Conservation (phyloP, 2,329 filamentous ascomycete genomes). For the Fusarium oxysporum region DNA sequence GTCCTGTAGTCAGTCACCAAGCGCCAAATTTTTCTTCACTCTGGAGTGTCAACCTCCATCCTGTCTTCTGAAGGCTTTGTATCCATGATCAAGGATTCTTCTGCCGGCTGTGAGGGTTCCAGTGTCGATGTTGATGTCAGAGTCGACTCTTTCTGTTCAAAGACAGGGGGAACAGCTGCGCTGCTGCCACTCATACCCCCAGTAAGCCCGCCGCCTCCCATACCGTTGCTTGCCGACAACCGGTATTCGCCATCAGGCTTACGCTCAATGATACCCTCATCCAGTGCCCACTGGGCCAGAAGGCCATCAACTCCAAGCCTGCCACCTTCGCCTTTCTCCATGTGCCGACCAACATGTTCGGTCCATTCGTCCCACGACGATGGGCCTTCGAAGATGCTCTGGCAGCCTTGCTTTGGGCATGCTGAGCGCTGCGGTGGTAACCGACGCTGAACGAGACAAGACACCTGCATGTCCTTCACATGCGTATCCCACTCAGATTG, state of each 20-base stretch:
- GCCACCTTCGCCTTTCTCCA: constrained; percentile 77
- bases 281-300: constrained; percentile 71
- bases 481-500: constrained; percentile 73
- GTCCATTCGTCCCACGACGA: constrained; percentile 90
- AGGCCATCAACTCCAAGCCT: constrained; percentile 68
- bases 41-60: constrained; percentile 44
- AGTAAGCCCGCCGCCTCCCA: constrained; percentile 21
- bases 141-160: constrained; percentile 45
- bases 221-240: constrained; percentile 53
- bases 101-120: constrained; percentile 40
- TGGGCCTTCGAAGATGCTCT: constrained; percentile 74
- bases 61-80: constrained; percentile 43
- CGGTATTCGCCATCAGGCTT: constrained; percentile 68
- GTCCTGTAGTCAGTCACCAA: constrained; percentile 27
- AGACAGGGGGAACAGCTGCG: constrained; percentile 21
- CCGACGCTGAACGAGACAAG: constrained; percentile 78
- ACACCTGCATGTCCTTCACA: constrained; percentile 76
- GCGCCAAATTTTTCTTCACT: constrained; percentile 20
- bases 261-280: constrained; percentile 71
- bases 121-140: constrained; percentile 32
- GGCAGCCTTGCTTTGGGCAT: constrained; percentile 79
- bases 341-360: constrained; percentile 90
- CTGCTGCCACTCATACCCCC: constrained; percentile 34
- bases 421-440: constrained; percentile 77
- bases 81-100: constrained; percentile 43